Conservation (phyloP, 805 yeast species). For the Tetrapisispora namnaoensis region DNA sequence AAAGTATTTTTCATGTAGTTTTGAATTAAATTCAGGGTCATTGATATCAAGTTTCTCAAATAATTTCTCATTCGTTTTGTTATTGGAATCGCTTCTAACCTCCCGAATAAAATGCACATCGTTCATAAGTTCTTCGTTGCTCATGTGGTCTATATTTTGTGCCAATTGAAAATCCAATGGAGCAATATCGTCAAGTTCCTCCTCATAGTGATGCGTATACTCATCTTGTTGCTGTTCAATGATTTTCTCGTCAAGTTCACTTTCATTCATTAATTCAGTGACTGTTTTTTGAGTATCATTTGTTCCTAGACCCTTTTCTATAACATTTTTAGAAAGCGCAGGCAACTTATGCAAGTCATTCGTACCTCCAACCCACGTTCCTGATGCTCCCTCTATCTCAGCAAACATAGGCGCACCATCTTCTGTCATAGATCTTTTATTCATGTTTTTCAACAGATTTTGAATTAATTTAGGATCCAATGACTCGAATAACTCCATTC, state of each 20-base stretch:
- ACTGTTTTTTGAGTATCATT: not conserved
- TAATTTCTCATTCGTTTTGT: conserved; percentile 6
- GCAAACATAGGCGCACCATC: conserved; percentile 32
- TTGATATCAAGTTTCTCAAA: conserved; percentile 42
- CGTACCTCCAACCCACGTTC: conserved; percentile 30
- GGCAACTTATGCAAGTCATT: conserved; percentile 17
- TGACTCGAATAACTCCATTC: conserved; percentile 53
- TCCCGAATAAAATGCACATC: conserved; percentile 38
- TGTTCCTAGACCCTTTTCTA: conserved; percentile 23
- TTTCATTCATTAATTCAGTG: conserved; percentile 5
- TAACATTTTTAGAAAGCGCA: conserved; percentile 20
- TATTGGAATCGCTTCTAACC: conserved; percentile 23
- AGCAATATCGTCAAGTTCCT: conserved; percentile 43
- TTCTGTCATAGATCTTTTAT: conserved; percentile 32
- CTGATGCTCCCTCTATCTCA: conserved; percentile 30
- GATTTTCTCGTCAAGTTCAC: conserved; percentile 1
- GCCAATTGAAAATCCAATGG: conserved; percentile 41
- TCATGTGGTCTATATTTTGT: conserved; percentile 36
- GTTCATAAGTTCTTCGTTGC: conserved; percentile 33
- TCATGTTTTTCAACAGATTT: conserved; percentile 47
- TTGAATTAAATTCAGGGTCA: conserved; percentile 70
- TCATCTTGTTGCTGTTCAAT: conserved; percentile 2
- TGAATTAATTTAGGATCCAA: conserved; percentile 62
- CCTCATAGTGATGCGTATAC: conserved; percentile 28
- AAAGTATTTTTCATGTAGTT: conserved; percentile 74